These are phyloP conservation scores for Neurospora tetrasperma DNA, from an alignment of 495 filamentous ascomycete species.

Conservation along the genomic window DNA sequence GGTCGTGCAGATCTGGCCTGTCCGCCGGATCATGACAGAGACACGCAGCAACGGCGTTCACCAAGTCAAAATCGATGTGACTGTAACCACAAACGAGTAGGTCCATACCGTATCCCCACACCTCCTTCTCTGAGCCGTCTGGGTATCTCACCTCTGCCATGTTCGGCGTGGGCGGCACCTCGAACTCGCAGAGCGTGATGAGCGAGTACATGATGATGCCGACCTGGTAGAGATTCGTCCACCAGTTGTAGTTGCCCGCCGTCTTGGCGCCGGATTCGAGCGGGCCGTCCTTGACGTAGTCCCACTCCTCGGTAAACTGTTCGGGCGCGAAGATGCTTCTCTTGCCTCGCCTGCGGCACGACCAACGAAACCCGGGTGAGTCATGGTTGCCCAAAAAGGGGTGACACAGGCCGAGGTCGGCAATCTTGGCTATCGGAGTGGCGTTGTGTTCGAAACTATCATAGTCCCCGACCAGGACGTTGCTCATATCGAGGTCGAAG, in stretches of 20 bases:
- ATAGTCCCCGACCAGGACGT: conserved; percentile 5
- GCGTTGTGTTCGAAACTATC: conserved; percentile 1
- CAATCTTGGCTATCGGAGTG: conserved; percentile 1
- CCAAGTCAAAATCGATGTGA: conserved; percentile 2
- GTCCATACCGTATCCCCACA: conserved; percentile 1
- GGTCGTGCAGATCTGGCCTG: not conserved
- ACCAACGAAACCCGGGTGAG: not conserved
- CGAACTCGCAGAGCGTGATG: conserved; percentile 1
- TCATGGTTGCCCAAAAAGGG: not conserved
- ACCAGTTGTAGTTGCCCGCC: conserved; percentile 9
- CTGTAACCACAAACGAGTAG: not conserved
- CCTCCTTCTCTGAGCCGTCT: not conserved
- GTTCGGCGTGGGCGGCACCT: not conserved
- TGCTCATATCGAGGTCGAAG: conserved; percentile 6
- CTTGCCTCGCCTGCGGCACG: not conserved
- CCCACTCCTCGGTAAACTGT: conserved; percentile 12
- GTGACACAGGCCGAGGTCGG: conserved; percentile 4
- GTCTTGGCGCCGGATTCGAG: not conserved
- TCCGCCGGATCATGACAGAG: not conserved
- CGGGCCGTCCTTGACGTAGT: conserved; percentile 2
- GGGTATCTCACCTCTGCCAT: not conserved
- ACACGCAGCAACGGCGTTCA: conserved; percentile 1
- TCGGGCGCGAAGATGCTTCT: not conserved
- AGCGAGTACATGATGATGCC: conserved; percentile 5
- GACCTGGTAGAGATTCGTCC: conserved; percentile 9